Base-by-base conservation (phyloP, 2,329 filamentous ascomycete species). In the Penicillium vulpinum region DNA sequence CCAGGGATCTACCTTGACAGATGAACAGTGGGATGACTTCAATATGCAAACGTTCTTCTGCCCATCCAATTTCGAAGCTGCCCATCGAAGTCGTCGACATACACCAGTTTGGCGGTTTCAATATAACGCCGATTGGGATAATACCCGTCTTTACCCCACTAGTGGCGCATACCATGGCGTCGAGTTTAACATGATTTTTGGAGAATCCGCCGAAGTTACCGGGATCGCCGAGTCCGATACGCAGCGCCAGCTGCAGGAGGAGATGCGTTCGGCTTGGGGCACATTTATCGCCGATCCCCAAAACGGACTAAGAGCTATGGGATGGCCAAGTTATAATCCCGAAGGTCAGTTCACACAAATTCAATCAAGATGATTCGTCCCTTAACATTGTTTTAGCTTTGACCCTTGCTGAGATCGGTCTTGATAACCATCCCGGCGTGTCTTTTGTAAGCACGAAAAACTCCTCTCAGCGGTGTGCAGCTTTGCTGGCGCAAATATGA, bases 141-240 rank as follows among this genome's bases (percentile, higher is more conserved):
- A 81, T 54, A 77, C 77, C 1, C 70, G 77, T 0, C 67, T 82
- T 22, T 81, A 77, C 56, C 72, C 73, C 0, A 74, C 69, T 4
- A 80, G 77, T 41, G 77, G 78, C 4, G 79, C 80, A 0, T 83
- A 81, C 57, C 80, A 83, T 45, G 81, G 78, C 0, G 72, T 75
- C 0, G 79, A 81, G 28, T 54, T 81, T 51, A 75, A 80, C 56
- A 80, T 81, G 76, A 68, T 80, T n/a, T 80, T 80, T 55, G 78
- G 78, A 2, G 74, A 70, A 2, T 76, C 75, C 1, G 67, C 48
- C 3, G 73, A 75, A 24, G 73, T 78, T 40, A 77, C 74, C 45
- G 77, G 75, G 1, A 66, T 79, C 16, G 60, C 67, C 1, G 63
- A 70, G 5, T 63, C 66, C 0, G 50, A 51, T 1, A 60, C 66